Percentiles rank a stretch among this genome's conserved stretches.
phyloP scores from a whole-genome alignment of 352 stramenopile genomes.

The Phytophthora rubi region DNA sequence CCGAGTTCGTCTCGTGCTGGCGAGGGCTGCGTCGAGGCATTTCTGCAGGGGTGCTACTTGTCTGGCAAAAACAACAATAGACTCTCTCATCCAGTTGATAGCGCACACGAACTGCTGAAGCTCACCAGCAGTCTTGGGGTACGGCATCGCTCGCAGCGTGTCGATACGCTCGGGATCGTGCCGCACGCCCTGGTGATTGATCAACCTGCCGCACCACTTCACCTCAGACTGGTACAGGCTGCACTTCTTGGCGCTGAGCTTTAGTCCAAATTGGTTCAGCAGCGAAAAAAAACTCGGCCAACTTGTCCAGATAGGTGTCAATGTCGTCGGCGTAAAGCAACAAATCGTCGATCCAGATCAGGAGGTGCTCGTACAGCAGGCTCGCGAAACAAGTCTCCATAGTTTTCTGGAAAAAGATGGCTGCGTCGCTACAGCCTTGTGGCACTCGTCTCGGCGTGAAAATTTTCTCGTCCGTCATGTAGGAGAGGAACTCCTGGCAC shows the following conservation, averaged over 20 bases:
- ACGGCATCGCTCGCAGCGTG: neutral
- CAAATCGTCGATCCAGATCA: neutral
- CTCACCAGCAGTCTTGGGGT: conserved; percentile 3
- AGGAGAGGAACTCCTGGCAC: conserved; percentile 20
- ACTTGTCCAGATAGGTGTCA: neutral
- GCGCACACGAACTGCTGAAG: conserved; percentile 3
- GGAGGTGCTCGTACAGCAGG: conserved; percentile 4
- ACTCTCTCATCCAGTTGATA: conserved; percentile 1
- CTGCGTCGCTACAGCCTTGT: conserved; percentile 18
- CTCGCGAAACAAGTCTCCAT: conserved; percentile 12
- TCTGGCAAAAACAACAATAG: neutral
- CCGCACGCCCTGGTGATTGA: neutral
- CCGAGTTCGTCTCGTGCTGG: neutral
- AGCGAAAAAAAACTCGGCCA: neutral
- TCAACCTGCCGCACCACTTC: neutral
- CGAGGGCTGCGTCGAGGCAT: neutral
- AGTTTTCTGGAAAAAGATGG: conserved; percentile 13
- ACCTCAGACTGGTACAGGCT: conserved; percentile 1
- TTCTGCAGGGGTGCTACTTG: neutral
- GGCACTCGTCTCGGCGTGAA: conserved; percentile 29
- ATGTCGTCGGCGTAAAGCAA: neutral
- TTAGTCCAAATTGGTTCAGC: neutral
- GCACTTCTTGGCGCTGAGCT: neutral
- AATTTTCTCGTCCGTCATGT: conserved; percentile 29
- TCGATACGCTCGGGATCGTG: neutral